Conservation (phyloP, 2,329 filamentous ascomycete species). For the Aspergillus ochraceus region DNA sequence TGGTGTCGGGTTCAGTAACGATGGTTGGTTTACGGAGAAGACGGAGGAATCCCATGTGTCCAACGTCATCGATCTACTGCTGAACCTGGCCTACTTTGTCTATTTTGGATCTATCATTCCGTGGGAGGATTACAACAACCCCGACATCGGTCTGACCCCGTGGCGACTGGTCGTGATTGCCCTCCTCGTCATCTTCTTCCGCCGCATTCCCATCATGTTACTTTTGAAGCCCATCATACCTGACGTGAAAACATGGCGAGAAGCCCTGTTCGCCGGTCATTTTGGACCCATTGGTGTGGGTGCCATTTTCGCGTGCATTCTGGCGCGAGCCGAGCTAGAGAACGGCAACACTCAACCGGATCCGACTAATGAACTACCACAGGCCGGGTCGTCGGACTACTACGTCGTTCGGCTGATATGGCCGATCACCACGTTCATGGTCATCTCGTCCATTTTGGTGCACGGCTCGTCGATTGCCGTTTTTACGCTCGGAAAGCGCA, state of each 20-base stretch:
- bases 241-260: slow-evolving; percentile 96
- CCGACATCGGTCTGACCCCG: slow-evolving; percentile 70
- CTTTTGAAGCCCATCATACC: slow-evolving; percentile 87
- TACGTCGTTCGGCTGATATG: slow-evolving; percentile 82
- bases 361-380: slow-evolving; percentile 56
- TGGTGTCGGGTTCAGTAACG: slow-evolving; percentile 98
- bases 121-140: slow-evolving; percentile 85
- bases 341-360: slow-evolving; percentile 73
- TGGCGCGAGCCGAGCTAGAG: slow-evolving; percentile 90
- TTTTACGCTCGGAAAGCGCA: slow-evolving; percentile 95
- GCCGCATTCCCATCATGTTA: slow-evolving; percentile 94
- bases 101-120: slow-evolving; percentile 97
- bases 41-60: slow-evolving; percentile 98
- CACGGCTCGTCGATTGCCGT: slow-evolving; percentile 98
- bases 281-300: slow-evolving; percentile 98
- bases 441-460: slow-evolving; percentile 90
- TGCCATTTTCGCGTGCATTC: slow-evolving; percentile 90
- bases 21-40: slow-evolving; percentile 98
- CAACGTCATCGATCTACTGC: slow-evolving; percentile 95
- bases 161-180: slow-evolving; percentile 94
- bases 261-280: slow-evolving; percentile 93
- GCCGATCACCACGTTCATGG: slow-evolving; percentile 92
- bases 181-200: slow-evolving; percentile 92
- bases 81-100: slow-evolving; percentile 98
- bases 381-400: slow-evolving; percentile 59